Conservation (phyloP, 2,329 filamentous ascomycete species). For the Fusarium heterosporum region DNA sequence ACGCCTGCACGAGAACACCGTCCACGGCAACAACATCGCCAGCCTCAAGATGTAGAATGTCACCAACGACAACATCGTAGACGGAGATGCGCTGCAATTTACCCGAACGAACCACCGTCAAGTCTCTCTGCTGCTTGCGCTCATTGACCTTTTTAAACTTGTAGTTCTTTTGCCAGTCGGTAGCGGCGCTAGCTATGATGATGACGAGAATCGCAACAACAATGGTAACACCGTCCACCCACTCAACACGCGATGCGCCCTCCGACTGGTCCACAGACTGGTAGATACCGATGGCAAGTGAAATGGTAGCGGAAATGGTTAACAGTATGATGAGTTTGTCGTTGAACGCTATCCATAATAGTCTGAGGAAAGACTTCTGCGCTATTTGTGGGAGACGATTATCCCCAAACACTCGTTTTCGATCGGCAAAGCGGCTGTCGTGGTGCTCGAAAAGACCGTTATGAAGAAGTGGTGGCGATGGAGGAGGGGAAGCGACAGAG, state of each 20-base stretch:
- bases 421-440: constrained; percentile 60
- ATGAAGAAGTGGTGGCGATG: constrained; percentile 37
- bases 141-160: constrained; percentile 84
- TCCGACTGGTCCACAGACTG: constrained; percentile 70
- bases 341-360: constrained; percentile 83
- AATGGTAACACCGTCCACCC: constrained; percentile 86
- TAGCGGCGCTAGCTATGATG: constrained; percentile 79
- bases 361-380: constrained; percentile 74
- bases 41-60: constrained; percentile 78
- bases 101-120: constrained; percentile 82
- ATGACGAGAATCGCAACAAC: constrained; percentile 81
- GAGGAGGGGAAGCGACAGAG: constrained; percentile 34
- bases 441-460: constrained; percentile 49
- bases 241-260: constrained; percentile 71
- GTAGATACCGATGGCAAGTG: constrained; percentile 79
- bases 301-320: constrained; percentile 77
- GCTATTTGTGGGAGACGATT: constrained; percentile 70
- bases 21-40: constrained; percentile 79
- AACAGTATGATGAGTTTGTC: constrained; percentile 82
- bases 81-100: constrained; percentile 76
- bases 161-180: constrained; percentile 85
- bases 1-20: constrained; percentile 71
- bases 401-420: constrained; percentile 75
- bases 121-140: constrained; percentile 79
- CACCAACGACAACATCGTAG: constrained; percentile 78